phyloP scores from a whole-genome alignment of 1,284 basidiomycete species.

The Trametes hirsuta region DNA sequence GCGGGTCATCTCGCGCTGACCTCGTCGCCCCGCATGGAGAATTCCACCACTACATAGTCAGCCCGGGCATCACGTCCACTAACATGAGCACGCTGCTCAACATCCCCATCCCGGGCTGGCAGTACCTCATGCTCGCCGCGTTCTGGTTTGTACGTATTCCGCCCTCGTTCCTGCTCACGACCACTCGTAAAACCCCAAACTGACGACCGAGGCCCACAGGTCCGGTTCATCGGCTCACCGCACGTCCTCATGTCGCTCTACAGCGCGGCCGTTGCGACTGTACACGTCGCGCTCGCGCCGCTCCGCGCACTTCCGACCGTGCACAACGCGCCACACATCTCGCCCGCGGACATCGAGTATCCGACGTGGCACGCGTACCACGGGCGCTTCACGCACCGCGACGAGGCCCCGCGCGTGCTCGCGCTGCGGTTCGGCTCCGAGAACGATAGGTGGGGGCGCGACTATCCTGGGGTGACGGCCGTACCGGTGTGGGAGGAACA shows the following conservation, averaged over 20 bases:
- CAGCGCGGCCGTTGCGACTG: constrained; percentile 67
- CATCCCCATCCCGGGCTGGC: constrained; percentile 22
- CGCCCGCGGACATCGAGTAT: constrained; percentile 16
- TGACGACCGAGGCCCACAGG: constrained; percentile 43
- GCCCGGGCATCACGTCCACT: constrained; percentile 78
- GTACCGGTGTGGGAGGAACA: constrained; percentile 57
- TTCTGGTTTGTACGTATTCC: constrained; percentile 71
- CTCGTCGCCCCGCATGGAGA: constrained; percentile 21
- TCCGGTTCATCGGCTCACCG: constrained; percentile 64
- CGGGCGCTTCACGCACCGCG: neutral
- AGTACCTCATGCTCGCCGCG: constrained; percentile 52
- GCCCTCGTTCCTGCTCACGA: neutral
- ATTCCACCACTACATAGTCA: constrained; percentile 66
- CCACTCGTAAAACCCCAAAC: neutral
- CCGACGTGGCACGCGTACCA: constrained; percentile 19
- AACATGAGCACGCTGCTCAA: constrained; percentile 39
- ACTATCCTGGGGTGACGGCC: constrained; percentile 50
- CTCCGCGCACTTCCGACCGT: constrained; percentile 45
- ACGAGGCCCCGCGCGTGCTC: constrained; percentile 15
- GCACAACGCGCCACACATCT: constrained; percentile 9
- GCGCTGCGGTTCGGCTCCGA: constrained; percentile 58
- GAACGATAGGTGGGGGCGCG: constrained; percentile 57
- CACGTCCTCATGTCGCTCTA: constrained; percentile 62
- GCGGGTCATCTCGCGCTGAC: neutral
- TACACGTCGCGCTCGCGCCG: constrained; percentile 63